Percentiles rank a stretch among this genome's conserved stretches.
These are phyloP conservation scores for Saccharomyces hybrid DNA, from an alignment of 1,139 yeast genomes.

Conservation along the genomic window DNA sequence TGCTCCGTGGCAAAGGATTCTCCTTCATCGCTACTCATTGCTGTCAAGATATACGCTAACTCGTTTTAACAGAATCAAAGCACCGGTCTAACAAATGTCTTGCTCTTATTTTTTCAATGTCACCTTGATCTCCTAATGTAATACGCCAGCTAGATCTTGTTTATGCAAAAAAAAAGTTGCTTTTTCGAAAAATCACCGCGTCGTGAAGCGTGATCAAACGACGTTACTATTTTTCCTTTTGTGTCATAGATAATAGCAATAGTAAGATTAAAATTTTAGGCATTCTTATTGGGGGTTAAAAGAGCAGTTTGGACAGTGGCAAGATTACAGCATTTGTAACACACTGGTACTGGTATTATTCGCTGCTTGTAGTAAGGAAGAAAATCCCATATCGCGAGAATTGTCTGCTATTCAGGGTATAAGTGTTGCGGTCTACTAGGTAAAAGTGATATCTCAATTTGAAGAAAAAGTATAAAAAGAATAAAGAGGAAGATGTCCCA, in stretches of 20 bases:
- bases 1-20: constrained; percentile 30
- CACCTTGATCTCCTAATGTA: neutral
- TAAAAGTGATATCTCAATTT: constrained; percentile 1
- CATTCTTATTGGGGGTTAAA: neutral
- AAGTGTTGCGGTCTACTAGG: neutral
- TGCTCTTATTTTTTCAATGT: neutral
- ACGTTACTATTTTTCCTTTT: neutral
- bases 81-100: neutral
- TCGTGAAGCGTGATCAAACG: neutral
- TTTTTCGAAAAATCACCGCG: constrained; percentile 3
- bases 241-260: neutral
- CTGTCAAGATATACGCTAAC: neutral
- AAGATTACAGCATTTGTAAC: neutral
- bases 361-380: neutral
- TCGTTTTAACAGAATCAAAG: neutral
- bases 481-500: neutral
- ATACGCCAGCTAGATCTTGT: neutral
- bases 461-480: constrained; percentile 3
- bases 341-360: neutral
- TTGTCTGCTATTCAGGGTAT: neutral
- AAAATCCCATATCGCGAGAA: neutral
- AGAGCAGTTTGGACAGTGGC: neutral
- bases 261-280: neutral
- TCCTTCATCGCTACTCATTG: constrained; percentile 21
- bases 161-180: neutral